Conservation (phyloP, 805 yeast genomes). For the Zygotorulaspora sp. region DNA sequence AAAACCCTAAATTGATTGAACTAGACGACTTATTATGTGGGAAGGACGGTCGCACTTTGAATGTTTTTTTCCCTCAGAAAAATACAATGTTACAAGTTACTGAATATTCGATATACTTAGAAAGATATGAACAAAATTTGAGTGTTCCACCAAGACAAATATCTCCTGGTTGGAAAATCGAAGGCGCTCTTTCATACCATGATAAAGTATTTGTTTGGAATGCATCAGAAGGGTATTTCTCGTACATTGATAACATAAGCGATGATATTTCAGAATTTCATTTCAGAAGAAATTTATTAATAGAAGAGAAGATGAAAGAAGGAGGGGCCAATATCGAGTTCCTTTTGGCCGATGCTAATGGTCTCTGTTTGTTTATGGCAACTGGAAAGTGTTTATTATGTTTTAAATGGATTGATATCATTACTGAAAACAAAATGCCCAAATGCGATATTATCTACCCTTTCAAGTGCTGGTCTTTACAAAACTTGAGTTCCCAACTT, state of each 20-base stretch:
- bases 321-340: not conserved
- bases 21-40: constrained; percentile 20
- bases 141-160: constrained; percentile 2
- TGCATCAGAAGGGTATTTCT: constrained; percentile 4
- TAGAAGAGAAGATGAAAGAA: constrained; percentile 6
- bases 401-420: constrained; percentile 3
- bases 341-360: not conserved
- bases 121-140: constrained; percentile 4
- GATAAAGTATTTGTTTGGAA: constrained; percentile 21
- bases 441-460: not conserved
- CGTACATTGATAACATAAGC: constrained; percentile 11
- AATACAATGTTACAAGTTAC: constrained; percentile 20
- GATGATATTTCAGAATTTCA: not conserved
- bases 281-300: not conserved
- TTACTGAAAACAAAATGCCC: not conserved
- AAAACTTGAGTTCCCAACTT: constrained; percentile 3
- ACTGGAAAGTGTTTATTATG: constrained; percentile 2
- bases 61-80: constrained; percentile 10
- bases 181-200: constrained; percentile 11
- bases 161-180: constrained; percentile 13
- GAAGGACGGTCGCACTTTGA: constrained; percentile 9
- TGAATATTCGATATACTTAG: constrained; percentile 8
- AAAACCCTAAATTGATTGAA: constrained; percentile 11
- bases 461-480: constrained; percentile 3
- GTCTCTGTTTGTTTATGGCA: not conserved